Conservation (phyloP, 371 early-diverging fungal genomes). For the Aphelidium insulamus region DNA sequence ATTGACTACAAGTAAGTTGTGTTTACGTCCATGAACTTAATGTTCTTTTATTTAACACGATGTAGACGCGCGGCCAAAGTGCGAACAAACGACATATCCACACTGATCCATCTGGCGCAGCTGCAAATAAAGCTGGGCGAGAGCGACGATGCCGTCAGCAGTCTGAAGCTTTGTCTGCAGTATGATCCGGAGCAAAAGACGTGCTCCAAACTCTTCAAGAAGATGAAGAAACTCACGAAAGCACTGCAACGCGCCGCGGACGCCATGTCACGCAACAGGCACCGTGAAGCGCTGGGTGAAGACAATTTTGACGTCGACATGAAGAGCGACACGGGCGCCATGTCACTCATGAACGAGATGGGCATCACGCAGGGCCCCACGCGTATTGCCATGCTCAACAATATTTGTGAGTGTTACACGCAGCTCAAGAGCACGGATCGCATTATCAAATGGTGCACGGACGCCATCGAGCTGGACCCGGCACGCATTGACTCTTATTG, state of each 20-base stretch:
- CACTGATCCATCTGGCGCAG: constrained; percentile 35
- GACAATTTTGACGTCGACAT: too few species aligned
- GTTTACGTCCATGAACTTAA: background rate
- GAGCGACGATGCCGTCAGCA: constrained; percentile 33
- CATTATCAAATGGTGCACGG: constrained; percentile 28
- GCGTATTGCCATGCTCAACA: too few species aligned
- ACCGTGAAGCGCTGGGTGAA: too few species aligned
- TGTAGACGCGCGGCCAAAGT: constrained; percentile 41
- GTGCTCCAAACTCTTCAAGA: constrained; percentile 48
- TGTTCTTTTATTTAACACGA: constrained; percentile 2
- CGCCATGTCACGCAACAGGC: too few species aligned
- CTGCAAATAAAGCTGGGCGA: constrained; percentile 45
- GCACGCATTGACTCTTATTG: constrained; percentile 36
- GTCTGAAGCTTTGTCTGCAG: constrained; percentile 59
- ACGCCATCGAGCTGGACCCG: constrained; percentile 16
- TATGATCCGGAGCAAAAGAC: constrained; percentile 72
- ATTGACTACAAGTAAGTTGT: constrained; percentile 50
- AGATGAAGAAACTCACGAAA: constrained; percentile 58
- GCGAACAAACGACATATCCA: constrained; percentile 31
- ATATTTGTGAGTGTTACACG: too few species aligned
- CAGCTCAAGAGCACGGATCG: constrained; percentile 17
- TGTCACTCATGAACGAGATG: too few species aligned
- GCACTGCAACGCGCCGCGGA: too few species aligned
- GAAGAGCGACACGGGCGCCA: too few species aligned
- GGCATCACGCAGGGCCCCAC: too few species aligned